Conservation (phyloP, 169 alveolate genomes). For the Plasmodium berghei region DNA sequence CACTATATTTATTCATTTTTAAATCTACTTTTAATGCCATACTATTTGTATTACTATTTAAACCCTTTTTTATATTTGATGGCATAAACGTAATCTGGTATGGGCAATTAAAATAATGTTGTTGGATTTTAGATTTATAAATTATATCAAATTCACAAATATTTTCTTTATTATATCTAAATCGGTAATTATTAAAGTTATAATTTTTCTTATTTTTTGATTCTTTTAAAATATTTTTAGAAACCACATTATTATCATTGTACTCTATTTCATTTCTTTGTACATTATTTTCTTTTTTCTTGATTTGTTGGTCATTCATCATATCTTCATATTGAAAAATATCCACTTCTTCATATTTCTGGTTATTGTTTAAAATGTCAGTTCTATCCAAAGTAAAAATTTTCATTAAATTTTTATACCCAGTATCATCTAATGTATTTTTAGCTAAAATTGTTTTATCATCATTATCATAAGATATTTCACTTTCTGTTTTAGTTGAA, state of each 20-base stretch:
- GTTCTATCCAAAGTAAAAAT: slow-evolving; percentile 53
- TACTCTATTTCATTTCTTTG: neutral
- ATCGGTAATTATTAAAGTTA: slow-evolving; percentile 53
- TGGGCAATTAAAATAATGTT: slow-evolving; percentile 76
- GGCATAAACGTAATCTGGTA: slow-evolving; percentile 68
- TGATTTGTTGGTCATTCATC: neutral
- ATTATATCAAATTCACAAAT: slow-evolving; percentile 31
- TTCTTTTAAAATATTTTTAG: neutral
- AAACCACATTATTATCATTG: neutral
- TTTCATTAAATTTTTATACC: slow-evolving; percentile 43
- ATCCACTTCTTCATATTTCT: neutral
- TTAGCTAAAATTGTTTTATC: neutral
- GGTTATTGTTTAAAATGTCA: neutral
- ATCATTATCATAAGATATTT: slow-evolving; percentile 15
- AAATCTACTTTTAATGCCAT: slow-evolving; percentile 7
- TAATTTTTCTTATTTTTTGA: neutral
- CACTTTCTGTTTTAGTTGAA: slow-evolving; percentile 35
- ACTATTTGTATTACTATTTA: neutral
- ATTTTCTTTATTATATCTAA: slow-evolving; percentile 15
- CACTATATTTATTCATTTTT: slow-evolving; percentile 54
- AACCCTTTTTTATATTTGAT: slow-evolving; percentile 2
- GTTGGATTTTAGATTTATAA: slow-evolving; percentile 73
- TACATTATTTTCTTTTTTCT: neutral
- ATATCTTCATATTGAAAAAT: neutral
- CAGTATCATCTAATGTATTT: slow-evolving; percentile 54